Conservation (phyloP, 306 rosid genomes). For the Abrus precatorius region DNA sequence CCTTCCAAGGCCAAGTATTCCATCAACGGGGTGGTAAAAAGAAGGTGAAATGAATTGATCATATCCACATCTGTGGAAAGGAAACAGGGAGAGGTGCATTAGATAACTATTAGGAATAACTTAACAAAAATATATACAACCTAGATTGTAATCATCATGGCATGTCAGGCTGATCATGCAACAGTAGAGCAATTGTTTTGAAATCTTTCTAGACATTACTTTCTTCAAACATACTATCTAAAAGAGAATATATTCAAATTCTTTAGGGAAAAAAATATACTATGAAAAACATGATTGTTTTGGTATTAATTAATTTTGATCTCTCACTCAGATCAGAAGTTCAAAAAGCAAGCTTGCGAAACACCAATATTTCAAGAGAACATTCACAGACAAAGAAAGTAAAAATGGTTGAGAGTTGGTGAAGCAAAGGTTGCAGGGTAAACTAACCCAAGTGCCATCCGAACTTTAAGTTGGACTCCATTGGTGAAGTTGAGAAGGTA, state of each 20-base stretch:
- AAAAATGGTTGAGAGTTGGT: constrained; percentile 4
- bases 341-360: constrained; percentile 9
- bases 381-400: not conserved
- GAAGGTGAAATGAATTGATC: constrained; percentile 73
- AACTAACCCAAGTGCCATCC: constrained; percentile 83
- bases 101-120: not conserved
- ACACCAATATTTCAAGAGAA: constrained; percentile 21
- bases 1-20: constrained; percentile 91
- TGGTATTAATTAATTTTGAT: not conserved
- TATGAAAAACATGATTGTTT: not conserved
- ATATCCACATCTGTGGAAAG: constrained; percentile 82
- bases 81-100: constrained; percentile 12
- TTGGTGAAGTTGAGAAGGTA: constrained; percentile 72
- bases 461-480: constrained; percentile 69
- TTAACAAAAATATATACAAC: not conserved
- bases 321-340: not conserved
- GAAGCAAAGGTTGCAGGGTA: constrained; percentile 33
- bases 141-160: not conserved
- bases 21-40: constrained; percentile 78
- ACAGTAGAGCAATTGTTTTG: not conserved
- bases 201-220: not conserved
- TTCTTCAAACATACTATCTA: not conserved
- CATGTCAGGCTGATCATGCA: not conserved
- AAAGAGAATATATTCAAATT: not conserved
- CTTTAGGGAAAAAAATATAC: not conserved